Evolutionary conservation across 768 basidiomycete genomes (phyloP).

Genomic region (Mycena capillaripes): DNA sequence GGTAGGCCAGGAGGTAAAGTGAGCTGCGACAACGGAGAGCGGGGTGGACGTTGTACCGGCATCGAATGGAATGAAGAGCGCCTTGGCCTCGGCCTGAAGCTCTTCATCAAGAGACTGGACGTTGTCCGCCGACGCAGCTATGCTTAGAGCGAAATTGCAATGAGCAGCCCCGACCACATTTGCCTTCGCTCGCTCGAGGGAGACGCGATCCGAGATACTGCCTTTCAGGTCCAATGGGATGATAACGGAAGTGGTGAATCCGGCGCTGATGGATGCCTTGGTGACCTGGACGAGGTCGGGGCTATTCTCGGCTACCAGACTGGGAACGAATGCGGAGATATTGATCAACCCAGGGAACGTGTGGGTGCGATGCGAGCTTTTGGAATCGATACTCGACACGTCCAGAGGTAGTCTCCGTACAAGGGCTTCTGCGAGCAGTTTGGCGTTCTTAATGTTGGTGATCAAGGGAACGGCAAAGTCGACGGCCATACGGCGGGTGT

Average conservation of each 20-base stretch:
- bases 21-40: constrained; percentile 83
- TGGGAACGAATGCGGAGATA: constrained; percentile 88
- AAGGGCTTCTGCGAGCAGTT: constrained; percentile 93
- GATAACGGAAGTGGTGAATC: constrained; percentile 90
- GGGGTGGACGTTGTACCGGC: constrained; percentile 61
- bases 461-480: constrained; percentile 98
- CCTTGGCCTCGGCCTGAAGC: constrained; percentile 83
- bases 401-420: constrained; percentile 92
- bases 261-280: constrained; percentile 87
- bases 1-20: constrained; percentile 91
- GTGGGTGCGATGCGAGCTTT: constrained; percentile 92
- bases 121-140: constrained; percentile 83
- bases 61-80: constrained; percentile 88
- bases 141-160: constrained; percentile 90
- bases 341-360: constrained; percentile 94
- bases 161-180: constrained; percentile 77
- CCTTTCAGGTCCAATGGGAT: constrained; percentile 77
- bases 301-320: constrained; percentile 65
- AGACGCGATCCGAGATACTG: constrained; percentile 74
- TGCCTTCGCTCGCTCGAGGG: constrained; percentile 77
- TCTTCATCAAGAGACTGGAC: constrained; percentile 77
- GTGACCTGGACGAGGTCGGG: constrained; percentile 77
- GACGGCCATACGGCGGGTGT: constrained; percentile 97
- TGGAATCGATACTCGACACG: constrained; percentile 91
- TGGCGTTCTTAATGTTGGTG: constrained; percentile 99